phyloP scores from a whole-genome alignment of 495 filamentous ascomycete genomes.

The Amniculicola lignicola region DNA sequence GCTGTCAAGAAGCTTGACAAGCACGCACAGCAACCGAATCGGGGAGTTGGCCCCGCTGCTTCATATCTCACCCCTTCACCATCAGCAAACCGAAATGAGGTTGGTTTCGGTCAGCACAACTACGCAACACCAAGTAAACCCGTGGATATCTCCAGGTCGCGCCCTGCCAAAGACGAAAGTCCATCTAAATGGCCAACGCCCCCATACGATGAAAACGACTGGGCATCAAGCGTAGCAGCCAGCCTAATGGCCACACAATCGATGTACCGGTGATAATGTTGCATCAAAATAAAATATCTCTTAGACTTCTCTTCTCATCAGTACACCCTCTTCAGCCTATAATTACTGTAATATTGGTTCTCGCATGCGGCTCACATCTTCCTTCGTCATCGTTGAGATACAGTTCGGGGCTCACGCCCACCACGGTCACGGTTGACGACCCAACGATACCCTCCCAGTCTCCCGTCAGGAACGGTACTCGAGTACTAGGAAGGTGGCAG shows the following conservation, averaged over 20 bases:
- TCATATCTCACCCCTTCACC: conserved; percentile 91
- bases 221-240: conserved; percentile 74
- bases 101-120: conserved; percentile 62
- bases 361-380: conserved; percentile 10
- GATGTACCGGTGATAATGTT: conserved; percentile 25
- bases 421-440: conserved; percentile 26
- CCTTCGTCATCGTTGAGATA: conserved; percentile 16
- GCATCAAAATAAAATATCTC: not conserved
- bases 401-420: conserved; percentile 28
- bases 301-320: conserved; percentile 14
- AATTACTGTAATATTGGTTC: conserved; percentile 22
- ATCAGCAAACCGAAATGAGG: conserved; percentile 73
- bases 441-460: conserved; percentile 7
- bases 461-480: conserved; percentile 29
- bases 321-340: conserved; percentile 8
- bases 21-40: conserved; percentile 45
- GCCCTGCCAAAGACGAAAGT: conserved; percentile 48
- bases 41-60: conserved; percentile 50
- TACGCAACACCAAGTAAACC: conserved; percentile 49
- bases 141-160: conserved; percentile 58
- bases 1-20: conserved; percentile 53
- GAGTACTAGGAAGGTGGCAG: conserved; percentile 12
- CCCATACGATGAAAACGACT: conserved; percentile 85
- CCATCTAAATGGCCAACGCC: conserved; percentile 90
- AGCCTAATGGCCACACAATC: conserved; percentile 58